Evolutionary conservation across 306 rosid species (phyloP).

Genomic region (Vigna reflexopilosa): DNA sequence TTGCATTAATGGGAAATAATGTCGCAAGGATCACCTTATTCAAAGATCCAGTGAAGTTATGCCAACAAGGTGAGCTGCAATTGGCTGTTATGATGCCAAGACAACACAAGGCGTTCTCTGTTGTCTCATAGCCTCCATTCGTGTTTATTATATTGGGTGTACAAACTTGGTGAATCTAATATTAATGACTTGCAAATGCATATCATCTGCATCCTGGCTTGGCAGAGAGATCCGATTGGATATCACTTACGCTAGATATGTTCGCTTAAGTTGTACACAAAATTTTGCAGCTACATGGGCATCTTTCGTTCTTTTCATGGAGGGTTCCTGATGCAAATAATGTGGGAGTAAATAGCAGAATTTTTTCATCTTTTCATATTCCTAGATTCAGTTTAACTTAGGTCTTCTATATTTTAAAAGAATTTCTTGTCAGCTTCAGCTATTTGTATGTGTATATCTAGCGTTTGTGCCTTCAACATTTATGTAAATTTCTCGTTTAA

Average conservation of each 20-base stretch:
- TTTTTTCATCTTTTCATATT: not conserved
- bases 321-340: not conserved
- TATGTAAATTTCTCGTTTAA: not conserved
- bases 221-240: not conserved
- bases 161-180: conserved; percentile 9
- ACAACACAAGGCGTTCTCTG: conserved; percentile 52
- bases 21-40: conserved; percentile 61
- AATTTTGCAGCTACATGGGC: not conserved
- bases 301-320: not conserved
- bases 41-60: conserved; percentile 73
- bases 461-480: conserved; percentile 9
- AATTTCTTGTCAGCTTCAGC: conserved; percentile 18
- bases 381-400: too few relatives aligned
- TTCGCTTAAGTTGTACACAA: conserved; percentile 1
- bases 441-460: not conserved
- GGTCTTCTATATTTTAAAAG: not conserved
- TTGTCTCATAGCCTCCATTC: conserved; percentile 50
- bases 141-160: not conserved
- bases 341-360: conserved; percentile 12
- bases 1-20: conserved; percentile 56
- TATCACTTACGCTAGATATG: not conserved
- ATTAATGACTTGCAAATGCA: not conserved
- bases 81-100: conserved; percentile 74
- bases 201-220: conserved; percentile 12
- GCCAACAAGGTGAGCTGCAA: conserved; percentile 68